phyloP scores from a whole-genome alignment of 2,329 filamentous ascomycete genomes.

The Aspergillus texensis region DNA sequence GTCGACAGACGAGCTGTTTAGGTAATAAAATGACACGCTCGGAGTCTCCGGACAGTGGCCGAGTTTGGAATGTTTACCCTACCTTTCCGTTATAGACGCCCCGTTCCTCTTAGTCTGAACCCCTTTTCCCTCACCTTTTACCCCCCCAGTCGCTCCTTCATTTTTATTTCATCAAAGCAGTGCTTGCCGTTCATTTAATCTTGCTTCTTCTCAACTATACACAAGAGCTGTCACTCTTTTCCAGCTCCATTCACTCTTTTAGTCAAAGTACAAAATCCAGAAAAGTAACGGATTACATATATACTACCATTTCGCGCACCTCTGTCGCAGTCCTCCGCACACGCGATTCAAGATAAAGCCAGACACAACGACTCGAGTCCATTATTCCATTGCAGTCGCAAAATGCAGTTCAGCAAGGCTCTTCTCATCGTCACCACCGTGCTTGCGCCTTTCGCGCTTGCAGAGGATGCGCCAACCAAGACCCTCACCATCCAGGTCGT shows the following conservation, averaged over 20 bases:
- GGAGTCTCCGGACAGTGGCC: neutral
- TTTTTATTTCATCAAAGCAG: constrained; percentile 18
- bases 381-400: constrained; percentile 8
- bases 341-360: neutral
- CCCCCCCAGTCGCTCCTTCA: constrained; percentile 1
- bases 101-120: constrained; percentile 1
- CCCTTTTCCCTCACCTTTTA: constrained; percentile 3
- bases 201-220: constrained; percentile 10
- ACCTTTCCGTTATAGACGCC: neutral
- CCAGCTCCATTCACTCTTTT: constrained; percentile 38
- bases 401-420: constrained; percentile 40
- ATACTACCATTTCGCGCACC: neutral
- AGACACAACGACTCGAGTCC: neutral
- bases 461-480: constrained; percentile 27
- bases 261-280: neutral
- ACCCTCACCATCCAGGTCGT: constrained; percentile 34
- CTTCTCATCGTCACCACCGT: constrained; percentile 32
- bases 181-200: constrained; percentile 25
- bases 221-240: constrained; percentile 40
- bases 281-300: neutral
- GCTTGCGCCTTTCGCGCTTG: constrained; percentile 33
- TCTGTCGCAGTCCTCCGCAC: neutral
- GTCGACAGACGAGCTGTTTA: neutral
- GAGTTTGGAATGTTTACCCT: neutral
- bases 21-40: neutral